Evolutionary conservation across 257 asterid genomes (phyloP).

Genomic region (Capsicum pubescens): DNA sequence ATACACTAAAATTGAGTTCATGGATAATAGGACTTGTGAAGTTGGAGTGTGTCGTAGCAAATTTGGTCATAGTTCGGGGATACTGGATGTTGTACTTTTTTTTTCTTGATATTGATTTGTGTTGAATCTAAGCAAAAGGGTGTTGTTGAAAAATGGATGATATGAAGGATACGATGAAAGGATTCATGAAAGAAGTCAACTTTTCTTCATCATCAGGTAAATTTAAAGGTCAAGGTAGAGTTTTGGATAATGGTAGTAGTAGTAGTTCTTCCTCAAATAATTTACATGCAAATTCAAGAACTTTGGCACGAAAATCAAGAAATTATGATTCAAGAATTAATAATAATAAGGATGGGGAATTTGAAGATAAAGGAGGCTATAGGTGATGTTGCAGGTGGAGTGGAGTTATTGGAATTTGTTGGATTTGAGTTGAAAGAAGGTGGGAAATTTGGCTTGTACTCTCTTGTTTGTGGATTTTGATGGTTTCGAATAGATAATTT

Average conservation of each 20-base stretch:
- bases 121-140: not conserved
- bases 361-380: conserved; percentile 42
- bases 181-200: conserved; percentile 84
- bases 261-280: conserved; percentile 39
- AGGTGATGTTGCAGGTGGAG: too few species aligned
- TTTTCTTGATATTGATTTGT: not conserved
- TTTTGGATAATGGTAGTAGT: conserved; percentile 57
- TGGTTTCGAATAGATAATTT: too few species aligned
- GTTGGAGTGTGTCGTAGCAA: too few species aligned
- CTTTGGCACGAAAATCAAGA: conserved; percentile 25
- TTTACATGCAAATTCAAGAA: too few species aligned
- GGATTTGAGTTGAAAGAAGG: too few species aligned
- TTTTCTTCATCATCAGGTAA: conserved; percentile 66
- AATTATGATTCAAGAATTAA: conserved; percentile 39
- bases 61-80: too few species aligned
- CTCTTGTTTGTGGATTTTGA: too few species aligned
- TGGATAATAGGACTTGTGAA: too few species aligned
- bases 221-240: conserved; percentile 59
- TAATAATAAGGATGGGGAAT: conserved; percentile 40
- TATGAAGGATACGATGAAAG: conserved; percentile 87
- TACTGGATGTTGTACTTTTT: too few species aligned
- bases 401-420: too few species aligned
- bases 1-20: too few species aligned
- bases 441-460: too few species aligned
- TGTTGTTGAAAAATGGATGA: conserved; percentile 64